phyloP scores from a whole-genome alignment of 495 filamentous ascomycete genomes.

The Penicillium ochrochloron region DNA sequence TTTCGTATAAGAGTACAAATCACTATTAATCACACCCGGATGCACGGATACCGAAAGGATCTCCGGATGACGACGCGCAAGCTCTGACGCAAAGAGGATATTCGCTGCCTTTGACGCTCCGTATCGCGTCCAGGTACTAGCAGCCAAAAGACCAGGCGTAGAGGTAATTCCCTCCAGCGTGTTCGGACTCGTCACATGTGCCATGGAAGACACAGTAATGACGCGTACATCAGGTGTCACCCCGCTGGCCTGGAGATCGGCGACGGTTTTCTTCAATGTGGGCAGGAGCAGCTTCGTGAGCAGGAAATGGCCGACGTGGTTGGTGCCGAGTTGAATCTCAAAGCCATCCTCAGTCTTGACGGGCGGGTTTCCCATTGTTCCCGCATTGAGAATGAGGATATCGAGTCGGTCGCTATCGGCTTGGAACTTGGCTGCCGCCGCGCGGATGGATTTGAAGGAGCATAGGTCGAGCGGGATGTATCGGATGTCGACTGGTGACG shows the following conservation, averaged over 20 bases:
- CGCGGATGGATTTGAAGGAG: conserved; percentile 56
- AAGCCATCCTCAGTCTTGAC: conserved; percentile 77
- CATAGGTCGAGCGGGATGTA: conserved; percentile 56
- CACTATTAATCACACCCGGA: conserved; percentile 67
- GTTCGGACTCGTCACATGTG: conserved; percentile 56
- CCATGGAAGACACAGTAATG: conserved; percentile 32
- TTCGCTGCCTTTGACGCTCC: conserved; percentile 72
- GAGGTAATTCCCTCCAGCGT: conserved; percentile 54
- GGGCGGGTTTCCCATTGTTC: conserved; percentile 63
- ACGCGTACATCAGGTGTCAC: conserved; percentile 32
- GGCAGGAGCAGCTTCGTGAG: conserved; percentile 68
- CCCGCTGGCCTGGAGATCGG: conserved; percentile 30
- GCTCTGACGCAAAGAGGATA: conserved; percentile 63
- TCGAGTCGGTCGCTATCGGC: conserved; percentile 58
- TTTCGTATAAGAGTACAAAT: conserved; percentile 47
- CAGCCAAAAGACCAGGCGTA: conserved; percentile 40
- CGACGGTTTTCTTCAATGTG: conserved; percentile 53
- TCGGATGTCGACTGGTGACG: conserved; percentile 50
- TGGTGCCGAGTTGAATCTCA: conserved; percentile 69
- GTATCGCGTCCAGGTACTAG: conserved; percentile 57
- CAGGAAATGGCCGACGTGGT: conserved; percentile 58
- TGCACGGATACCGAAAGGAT: conserved; percentile 64
- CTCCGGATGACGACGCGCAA: conserved; percentile 61
- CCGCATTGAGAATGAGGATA: conserved; percentile 58
- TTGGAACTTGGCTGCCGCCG: conserved; percentile 52